These are phyloP conservation scores for Arctostaphylos glauca DNA, from an alignment of 148 eudicot genomes.

Conservation along the genomic window DNA sequence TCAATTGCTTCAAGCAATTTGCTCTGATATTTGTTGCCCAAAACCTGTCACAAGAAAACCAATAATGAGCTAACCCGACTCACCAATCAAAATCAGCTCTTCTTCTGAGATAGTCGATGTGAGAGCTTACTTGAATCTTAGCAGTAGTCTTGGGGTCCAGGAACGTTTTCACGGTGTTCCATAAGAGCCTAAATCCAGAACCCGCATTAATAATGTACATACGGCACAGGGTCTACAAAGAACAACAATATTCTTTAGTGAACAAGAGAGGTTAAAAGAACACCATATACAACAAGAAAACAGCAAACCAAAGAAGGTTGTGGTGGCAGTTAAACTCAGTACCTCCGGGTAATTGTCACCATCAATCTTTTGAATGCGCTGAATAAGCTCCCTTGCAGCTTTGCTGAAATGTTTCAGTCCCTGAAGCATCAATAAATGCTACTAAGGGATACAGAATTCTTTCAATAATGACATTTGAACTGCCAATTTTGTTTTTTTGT, in stretches of 20 bases:
- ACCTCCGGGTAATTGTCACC: slow-evolving; percentile 87
- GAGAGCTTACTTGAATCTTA: slow-evolving; percentile 72
- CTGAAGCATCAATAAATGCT: slow-evolving; percentile 30
- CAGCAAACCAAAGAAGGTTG: not conserved
- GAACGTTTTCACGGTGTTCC: slow-evolving; percentile 86
- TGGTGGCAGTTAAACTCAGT: not conserved
- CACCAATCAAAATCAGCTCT: not conserved
- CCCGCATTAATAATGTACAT: slow-evolving; percentile 98
- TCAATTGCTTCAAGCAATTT: slow-evolving; percentile 90
- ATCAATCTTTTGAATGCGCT: slow-evolving; percentile 74
- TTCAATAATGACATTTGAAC: too few species aligned
- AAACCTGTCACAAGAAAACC: slow-evolving; percentile 50
- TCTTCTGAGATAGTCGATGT: not conserved
- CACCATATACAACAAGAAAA: slow-evolving; percentile 2
- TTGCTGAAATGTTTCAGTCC: slow-evolving; percentile 85
- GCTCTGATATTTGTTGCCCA: slow-evolving; percentile 86
- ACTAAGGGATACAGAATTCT: not conserved
- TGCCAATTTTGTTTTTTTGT: not conserved
- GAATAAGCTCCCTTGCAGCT: slow-evolving; percentile 81
- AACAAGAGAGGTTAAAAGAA: not conserved
- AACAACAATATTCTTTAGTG: not conserved
- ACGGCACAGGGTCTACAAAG: slow-evolving; percentile 61
- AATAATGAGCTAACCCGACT: not conserved
- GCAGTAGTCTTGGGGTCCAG: slow-evolving; percentile 91
- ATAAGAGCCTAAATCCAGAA: slow-evolving; percentile 81